Evolutionary conservation across 768 basidiomycete species (phyloP), one percentile per base, ranked within the genome.

Genomic region (Mycena vulgaris): DNA sequence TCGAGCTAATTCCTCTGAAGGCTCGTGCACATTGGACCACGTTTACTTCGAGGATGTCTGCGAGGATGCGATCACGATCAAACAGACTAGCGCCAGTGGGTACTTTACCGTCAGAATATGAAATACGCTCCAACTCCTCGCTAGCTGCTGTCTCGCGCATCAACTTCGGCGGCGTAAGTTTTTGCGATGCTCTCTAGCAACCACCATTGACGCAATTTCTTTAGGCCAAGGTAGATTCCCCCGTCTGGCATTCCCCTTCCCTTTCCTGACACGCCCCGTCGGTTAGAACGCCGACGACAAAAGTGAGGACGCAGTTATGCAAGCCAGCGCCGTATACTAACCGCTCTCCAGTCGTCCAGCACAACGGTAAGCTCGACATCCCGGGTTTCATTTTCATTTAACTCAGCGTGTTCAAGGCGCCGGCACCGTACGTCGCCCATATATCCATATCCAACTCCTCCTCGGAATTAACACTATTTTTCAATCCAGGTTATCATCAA

Each of bases 31-130:
- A 5, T 60, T 80, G 68, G 76, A 81, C 63, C 77, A 79, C 62
- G 77, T 79, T 39, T 79, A 71, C 73, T 80, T 79, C 68, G 78
- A 80, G 79, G 79, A 82, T 68, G 81, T 82, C 30, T 83, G 81
- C 59, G 80, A 83, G 69, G 80, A 83, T 66, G 82, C 82, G 39
- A 82, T 83, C 28, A 83, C 84, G 8, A 80, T 85, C 77, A 84
- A 83, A 63, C 83, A 84, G 63, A 80, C 53, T 45, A 80, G 79
- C 48, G 83, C 68, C 79, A 80, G 19, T 33, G 45, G 13, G n/a
- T 58, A 25, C 3, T 49, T n/a, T 21, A 4, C 11, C 37, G 17
- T 11, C 19, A 14, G 21, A 45, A 10, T 21, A n/a, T n/a, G 17
- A 21, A n/a, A 19, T 5, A n/a, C 10, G 21, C 3, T 45, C n/a